Conservation (phyloP, 371 early-diverging fungal species). For the Batrachochytrium dendrobatidis region DNA sequence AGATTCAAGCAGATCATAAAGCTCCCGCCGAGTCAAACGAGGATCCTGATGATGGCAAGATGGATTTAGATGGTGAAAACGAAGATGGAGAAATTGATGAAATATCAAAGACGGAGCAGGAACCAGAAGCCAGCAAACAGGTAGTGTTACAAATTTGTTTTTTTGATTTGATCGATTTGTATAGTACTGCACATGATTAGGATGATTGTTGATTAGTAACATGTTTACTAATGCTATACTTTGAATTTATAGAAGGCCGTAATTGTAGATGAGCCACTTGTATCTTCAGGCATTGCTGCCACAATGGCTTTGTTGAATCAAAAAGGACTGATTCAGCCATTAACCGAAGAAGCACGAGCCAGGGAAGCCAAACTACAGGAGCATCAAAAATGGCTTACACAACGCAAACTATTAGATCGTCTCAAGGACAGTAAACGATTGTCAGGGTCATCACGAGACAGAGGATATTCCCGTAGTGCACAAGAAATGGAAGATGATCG, state of each 20-base stretch:
- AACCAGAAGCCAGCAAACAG: too few relatives aligned
- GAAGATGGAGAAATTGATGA: slow-evolving; percentile 7
- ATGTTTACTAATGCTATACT: slow-evolving; percentile 4
- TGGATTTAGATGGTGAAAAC: slow-evolving; percentile 8
- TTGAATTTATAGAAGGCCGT: slow-evolving; percentile 9
- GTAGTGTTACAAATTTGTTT: too few relatives aligned
- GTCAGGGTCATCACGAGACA: slow-evolving; percentile 33
- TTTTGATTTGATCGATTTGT: too few relatives aligned
- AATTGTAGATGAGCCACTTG: slow-evolving; percentile 69
- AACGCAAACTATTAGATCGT: slow-evolving; percentile 59
- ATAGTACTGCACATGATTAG: too few relatives aligned
- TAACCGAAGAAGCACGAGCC: slow-evolving; percentile 52
- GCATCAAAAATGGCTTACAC: slow-evolving; percentile 61
- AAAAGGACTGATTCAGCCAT: slow-evolving; percentile 62
- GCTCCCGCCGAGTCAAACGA: slow-evolving; percentile 26
- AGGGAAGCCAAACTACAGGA: slow-evolving; percentile 57
- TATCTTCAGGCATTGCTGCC: slow-evolving; percentile 75
- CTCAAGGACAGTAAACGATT: slow-evolving; percentile 29
- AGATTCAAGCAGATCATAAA: slow-evolving; percentile 7
- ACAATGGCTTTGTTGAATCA: slow-evolving; percentile 70
- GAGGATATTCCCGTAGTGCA: slow-evolving; percentile 23
- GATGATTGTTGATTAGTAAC: slow-evolving; percentile 12
- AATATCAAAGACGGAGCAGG: slow-evolving; percentile 10
- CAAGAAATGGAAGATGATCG: slow-evolving; percentile 25
- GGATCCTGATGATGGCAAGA: slow-evolving; percentile 12